These are phyloP conservation scores for Trichoderma atrobrunneum DNA, from an alignment of 2,329 filamentous ascomycete genomes.

Conservation along the genomic window DNA sequence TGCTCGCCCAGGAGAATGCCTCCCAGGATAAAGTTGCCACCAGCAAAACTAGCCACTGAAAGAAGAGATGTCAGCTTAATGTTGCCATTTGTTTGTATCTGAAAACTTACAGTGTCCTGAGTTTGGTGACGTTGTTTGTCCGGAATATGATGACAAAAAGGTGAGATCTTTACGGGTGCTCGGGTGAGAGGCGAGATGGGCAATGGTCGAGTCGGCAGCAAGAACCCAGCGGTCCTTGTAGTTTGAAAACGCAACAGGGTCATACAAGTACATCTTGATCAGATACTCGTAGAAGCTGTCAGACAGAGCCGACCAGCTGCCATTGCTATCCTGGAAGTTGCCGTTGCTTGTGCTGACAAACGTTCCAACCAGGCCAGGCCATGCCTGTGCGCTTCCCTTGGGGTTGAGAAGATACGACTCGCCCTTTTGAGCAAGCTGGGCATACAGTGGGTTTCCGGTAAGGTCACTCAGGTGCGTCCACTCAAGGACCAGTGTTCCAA, in stretches of 20 bases:
- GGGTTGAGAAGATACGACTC: conserved; percentile 70
- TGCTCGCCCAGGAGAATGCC: conserved; percentile 65
- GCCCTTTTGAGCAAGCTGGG: conserved; percentile 61
- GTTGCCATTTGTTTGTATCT: background rate
- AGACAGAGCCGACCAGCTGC: conserved; percentile 74
- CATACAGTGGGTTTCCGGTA: conserved; percentile 66
- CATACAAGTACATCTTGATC: conserved; percentile 87
- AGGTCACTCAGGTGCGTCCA: conserved; percentile 80
- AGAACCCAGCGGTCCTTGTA: conserved; percentile 74
- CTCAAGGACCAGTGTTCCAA: conserved; percentile 77
- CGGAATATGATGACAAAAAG: conserved; percentile 61
- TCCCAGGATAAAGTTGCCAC: conserved; percentile 81
- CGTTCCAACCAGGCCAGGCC: conserved; percentile 71
- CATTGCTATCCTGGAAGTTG: conserved; percentile 61
- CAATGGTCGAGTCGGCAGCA: conserved; percentile 73
- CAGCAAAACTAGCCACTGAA: conserved; percentile 74
- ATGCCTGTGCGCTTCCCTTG: conserved; percentile 59
- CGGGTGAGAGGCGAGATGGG: conserved; percentile 68
- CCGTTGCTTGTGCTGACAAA: conserved; percentile 64
- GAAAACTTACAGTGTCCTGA: conserved; percentile 50
- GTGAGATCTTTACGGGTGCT: conserved; percentile 65
- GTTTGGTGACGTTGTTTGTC: conserved; percentile 40
- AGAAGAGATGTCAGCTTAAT: background rate
- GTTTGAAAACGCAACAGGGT: conserved; percentile 56
- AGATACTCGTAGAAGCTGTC: conserved; percentile 89